Conservation (phyloP, 73 alveolate genomes). For the Paraurostyla sp. region DNA sequence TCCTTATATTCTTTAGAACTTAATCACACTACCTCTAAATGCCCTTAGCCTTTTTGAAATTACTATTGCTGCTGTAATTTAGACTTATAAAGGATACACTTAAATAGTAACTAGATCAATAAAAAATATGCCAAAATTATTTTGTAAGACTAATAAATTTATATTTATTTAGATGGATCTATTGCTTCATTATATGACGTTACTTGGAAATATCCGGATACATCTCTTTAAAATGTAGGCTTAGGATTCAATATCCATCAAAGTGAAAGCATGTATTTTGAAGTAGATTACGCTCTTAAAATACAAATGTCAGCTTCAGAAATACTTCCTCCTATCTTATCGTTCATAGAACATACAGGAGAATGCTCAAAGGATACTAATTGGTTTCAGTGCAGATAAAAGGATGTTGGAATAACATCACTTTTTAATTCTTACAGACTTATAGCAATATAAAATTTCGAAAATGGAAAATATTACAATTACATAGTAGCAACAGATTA, state of each 20-base stretch:
- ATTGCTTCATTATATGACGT: neutral
- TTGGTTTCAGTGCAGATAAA: neutral
- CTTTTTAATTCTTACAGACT: neutral
- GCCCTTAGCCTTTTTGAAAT: neutral
- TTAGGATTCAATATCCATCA: neutral
- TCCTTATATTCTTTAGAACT: neutral
- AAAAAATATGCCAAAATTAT: neutral
- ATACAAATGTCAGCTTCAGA: neutral
- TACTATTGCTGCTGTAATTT: neutral
- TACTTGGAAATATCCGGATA: neutral
- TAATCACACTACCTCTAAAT: neutral
- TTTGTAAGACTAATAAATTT: neutral
- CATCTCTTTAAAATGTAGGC: neutral
- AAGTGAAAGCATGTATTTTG: neutral
- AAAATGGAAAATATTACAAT: neutral
- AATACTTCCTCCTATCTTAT: neutral
- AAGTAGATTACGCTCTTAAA: neutral
- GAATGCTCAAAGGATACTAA: neutral
- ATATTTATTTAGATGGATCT: neutral
- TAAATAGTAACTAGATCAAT: neutral
- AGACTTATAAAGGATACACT: neutral
- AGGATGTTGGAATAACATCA: neutral
- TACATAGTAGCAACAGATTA: neutral
- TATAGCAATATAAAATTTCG: neutral
- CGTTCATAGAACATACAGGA: neutral